Conservation (phyloP, 129 eudicot genomes). For the Dittrichia graveolens region DNA sequence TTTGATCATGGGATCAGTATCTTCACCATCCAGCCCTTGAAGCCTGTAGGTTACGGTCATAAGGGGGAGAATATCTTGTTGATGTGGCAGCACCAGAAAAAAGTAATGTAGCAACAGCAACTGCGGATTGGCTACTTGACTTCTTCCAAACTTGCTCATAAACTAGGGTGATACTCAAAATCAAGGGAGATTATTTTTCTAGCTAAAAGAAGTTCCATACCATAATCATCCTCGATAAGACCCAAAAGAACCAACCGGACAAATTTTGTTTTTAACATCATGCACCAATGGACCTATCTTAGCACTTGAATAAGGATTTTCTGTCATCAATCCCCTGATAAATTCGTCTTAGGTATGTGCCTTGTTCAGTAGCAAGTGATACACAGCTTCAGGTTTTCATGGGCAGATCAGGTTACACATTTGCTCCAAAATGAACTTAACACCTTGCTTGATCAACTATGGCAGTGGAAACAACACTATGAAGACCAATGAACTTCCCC, state of each 20-base stretch:
- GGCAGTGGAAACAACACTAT: too few species aligned
- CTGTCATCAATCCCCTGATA: constrained; percentile 97
- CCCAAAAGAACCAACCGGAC: constrained; percentile 93
- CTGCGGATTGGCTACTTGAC: constrained; percentile 67
- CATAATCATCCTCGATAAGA: constrained; percentile 93
- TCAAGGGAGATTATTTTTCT: constrained; percentile 96
- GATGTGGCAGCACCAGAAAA: constrained; percentile 56
- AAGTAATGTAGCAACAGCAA: constrained; percentile 55
- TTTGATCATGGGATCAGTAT: constrained; percentile 99
- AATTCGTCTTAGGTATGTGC: constrained; percentile 99
- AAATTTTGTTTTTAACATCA: constrained; percentile 97
- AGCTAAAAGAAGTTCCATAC: constrained; percentile 95
- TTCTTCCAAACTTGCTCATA: constrained; percentile 98
- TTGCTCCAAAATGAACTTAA: constrained; percentile 99
- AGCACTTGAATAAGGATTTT: constrained; percentile 93
- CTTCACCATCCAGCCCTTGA: constrained; percentile 99
- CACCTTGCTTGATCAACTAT: too few species aligned
- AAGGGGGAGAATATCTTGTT: constrained; percentile 79
- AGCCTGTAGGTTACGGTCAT: constrained; percentile 97
- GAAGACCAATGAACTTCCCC: too few species aligned
- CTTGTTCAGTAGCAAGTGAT: constrained; percentile 86
- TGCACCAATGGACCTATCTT: constrained; percentile 99
- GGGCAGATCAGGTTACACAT: constrained; percentile 97
- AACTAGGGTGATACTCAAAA: constrained; percentile 86
- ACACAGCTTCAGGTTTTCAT: constrained; percentile 92